These are phyloP conservation scores for Neonectria sp. DNA, from an alignment of 2,329 filamentous ascomycete species.

Conservation along the genomic window DNA sequence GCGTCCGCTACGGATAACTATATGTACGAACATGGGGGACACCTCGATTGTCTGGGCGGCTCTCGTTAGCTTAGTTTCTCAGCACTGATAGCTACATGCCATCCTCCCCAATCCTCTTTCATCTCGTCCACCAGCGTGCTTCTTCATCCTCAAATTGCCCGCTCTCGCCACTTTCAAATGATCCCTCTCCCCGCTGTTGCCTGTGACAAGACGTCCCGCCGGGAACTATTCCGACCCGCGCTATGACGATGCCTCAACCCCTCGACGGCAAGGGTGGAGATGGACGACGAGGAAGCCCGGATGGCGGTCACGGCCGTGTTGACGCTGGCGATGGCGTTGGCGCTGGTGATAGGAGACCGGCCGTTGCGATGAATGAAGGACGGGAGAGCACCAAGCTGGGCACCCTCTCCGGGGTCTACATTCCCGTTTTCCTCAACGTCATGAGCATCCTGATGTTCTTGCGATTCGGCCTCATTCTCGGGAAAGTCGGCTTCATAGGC, in stretches of 20 bases:
- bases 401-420: conserved; percentile 84
- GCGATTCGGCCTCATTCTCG: conserved; percentile 87
- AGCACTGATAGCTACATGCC: conserved; percentile 27
- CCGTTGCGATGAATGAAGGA: conserved; percentile 51
- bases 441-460: conserved; percentile 94
- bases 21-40: conserved; percentile 23
- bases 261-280: conserved; percentile 34
- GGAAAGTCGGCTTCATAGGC: conserved; percentile 83
- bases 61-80: conserved; percentile 16
- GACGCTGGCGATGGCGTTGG: conserved; percentile 27
- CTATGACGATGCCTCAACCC: conserved; percentile 41
- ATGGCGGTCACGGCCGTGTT: conserved; percentile 23
- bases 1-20: conserved; percentile 6
- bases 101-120: conserved; percentile 4
- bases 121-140: conserved; percentile 7
- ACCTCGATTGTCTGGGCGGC: conserved; percentile 34
- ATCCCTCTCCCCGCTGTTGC: conserved; percentile 23
- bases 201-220: conserved; percentile 37
- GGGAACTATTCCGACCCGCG: conserved; percentile 24
- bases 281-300: conserved; percentile 23
- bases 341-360: conserved; percentile 30
- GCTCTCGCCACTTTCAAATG: conserved; percentile 19
- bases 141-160: conserved; percentile 13
- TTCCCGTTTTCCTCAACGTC: conserved; percentile 91
- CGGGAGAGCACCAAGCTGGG: conserved; percentile 75